Evolutionary conservation across 2,329 filamentous ascomycete genomes (phyloP).

Genomic region (Calonectria pseudoturangicola): DNA sequence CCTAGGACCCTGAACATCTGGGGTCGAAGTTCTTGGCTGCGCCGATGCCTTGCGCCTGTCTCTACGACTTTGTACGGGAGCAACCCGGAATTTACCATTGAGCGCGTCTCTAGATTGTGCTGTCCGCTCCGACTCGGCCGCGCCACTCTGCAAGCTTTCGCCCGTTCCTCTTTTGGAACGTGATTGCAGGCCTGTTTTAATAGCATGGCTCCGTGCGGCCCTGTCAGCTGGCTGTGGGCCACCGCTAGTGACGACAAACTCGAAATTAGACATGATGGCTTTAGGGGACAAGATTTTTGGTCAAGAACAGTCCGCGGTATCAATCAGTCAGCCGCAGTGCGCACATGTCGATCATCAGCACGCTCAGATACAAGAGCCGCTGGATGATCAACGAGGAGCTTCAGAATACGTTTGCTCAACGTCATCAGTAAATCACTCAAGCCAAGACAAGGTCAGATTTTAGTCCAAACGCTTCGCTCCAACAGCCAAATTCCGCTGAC

Average conservation of each 20-base stretch:
- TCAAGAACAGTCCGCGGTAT: not conserved
- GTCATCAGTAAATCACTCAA: not conserved
- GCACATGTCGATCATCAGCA: not conserved
- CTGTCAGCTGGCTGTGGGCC: slow-evolving; percentile 3
- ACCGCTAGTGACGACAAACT: slow-evolving; percentile 11
- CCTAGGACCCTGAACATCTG: no score
- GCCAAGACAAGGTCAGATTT: not conserved
- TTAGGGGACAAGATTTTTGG: not conserved
- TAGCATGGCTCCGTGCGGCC: slow-evolving; percentile 13
- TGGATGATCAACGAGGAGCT: not conserved
- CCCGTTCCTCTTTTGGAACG: not conserved
- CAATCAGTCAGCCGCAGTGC: not conserved
- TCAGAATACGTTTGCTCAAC: not conserved
- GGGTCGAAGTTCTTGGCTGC: not conserved
- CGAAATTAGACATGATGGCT: slow-evolving; percentile 6
- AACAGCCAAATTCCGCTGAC: not conserved
- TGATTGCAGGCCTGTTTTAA: not conserved
- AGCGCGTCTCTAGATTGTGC: not conserved
- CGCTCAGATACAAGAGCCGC: no score
- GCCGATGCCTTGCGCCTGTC: not conserved
- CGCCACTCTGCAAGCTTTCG: not conserved
- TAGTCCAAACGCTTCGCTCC: not conserved
- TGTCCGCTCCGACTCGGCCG: not conserved
- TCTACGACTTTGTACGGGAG: not conserved
- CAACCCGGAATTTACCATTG: slow-evolving; percentile 8